These are phyloP conservation scores for Rubroshorea leprosula DNA, from an alignment of 345 rosid genomes.

Conservation along the genomic window DNA sequence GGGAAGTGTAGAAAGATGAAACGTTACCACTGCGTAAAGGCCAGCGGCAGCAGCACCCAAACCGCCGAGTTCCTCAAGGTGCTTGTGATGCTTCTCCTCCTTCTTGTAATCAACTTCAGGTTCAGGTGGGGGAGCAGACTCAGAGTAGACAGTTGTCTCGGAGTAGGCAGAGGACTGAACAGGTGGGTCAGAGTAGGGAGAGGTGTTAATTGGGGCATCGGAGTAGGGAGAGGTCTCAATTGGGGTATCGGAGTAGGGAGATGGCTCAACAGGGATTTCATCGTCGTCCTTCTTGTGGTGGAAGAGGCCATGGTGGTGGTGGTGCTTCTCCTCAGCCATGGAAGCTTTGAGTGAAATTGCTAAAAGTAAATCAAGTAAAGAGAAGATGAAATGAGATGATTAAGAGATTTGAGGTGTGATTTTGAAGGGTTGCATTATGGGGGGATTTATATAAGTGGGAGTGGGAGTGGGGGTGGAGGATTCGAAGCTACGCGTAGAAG, in stretches of 20 bases:
- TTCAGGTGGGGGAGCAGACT: background rate
- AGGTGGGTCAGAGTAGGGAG: background rate
- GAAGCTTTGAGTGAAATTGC: background rate
- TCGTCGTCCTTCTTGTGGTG: constrained; percentile 43
- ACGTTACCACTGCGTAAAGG: constrained; percentile 47
- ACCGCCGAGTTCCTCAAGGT: constrained; percentile 43
- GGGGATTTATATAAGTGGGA: background rate
- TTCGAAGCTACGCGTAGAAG: background rate
- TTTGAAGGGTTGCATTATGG: background rate
- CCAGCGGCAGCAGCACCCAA: constrained; percentile 41
- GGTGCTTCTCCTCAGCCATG: constrained; percentile 48
- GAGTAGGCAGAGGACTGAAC: constrained; percentile 19
- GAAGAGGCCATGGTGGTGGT: constrained; percentile 30
- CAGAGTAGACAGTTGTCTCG: background rate
- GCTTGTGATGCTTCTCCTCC: constrained; percentile 69
- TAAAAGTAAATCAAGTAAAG: too few species aligned
- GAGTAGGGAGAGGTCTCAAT: background rate
- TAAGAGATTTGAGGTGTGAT: background rate
- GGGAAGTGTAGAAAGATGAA: background rate
- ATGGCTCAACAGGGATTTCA: background rate
- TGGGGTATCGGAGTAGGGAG: background rate
- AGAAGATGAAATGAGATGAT: background rate
- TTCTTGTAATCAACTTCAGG: constrained; percentile 29
- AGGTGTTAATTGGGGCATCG: too few species aligned
- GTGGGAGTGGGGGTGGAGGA: background rate